Conservation (phyloP, 176 grass and related monocot genomes). For the Pharus latifolius region DNA sequence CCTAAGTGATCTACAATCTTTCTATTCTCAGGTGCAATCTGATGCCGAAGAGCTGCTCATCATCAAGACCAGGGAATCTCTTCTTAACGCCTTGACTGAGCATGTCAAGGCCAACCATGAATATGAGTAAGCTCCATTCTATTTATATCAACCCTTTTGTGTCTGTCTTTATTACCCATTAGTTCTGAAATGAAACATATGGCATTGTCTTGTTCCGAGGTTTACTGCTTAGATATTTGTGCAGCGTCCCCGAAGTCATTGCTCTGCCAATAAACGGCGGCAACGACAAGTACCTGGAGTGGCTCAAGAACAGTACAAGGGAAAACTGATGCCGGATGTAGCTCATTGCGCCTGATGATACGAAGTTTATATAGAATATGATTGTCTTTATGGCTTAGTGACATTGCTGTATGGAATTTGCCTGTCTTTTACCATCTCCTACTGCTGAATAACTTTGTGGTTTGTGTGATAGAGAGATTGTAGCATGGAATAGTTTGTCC, state of each 20-base stretch:
- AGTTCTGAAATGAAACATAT: background rate
- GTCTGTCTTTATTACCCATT: background rate
- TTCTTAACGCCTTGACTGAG: slow-evolving; percentile 64
- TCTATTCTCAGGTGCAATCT: slow-evolving; percentile 55
- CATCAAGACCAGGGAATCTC: slow-evolving; percentile 88
- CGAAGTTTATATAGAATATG: no score
- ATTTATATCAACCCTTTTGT: background rate
- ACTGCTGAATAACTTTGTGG: background rate
- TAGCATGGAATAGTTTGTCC: no score
- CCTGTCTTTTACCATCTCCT: background rate
- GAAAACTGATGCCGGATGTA: slow-evolving; percentile 21
- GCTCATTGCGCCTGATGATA: background rate
- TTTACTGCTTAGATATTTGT: slow-evolving; percentile 8
- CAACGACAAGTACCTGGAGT: slow-evolving; percentile 79
- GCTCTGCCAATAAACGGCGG: slow-evolving; percentile 76
- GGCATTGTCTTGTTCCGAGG: background rate
- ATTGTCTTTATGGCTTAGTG: background rate
- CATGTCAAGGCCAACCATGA: slow-evolving; percentile 95
- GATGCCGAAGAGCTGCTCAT: slow-evolving; percentile 80
- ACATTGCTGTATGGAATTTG: background rate
- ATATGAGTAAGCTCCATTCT: slow-evolving; percentile 59
- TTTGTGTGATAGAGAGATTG: background rate
- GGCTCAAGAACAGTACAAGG: slow-evolving; percentile 73
- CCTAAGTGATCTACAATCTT: background rate
- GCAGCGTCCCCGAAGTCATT: slow-evolving; percentile 87